Percentiles rank a stretch among this genome's conserved stretches.
Evolutionary conservation across 2,329 filamentous ascomycete species (phyloP).

Genomic region (Fusarium falciforme): DNA sequence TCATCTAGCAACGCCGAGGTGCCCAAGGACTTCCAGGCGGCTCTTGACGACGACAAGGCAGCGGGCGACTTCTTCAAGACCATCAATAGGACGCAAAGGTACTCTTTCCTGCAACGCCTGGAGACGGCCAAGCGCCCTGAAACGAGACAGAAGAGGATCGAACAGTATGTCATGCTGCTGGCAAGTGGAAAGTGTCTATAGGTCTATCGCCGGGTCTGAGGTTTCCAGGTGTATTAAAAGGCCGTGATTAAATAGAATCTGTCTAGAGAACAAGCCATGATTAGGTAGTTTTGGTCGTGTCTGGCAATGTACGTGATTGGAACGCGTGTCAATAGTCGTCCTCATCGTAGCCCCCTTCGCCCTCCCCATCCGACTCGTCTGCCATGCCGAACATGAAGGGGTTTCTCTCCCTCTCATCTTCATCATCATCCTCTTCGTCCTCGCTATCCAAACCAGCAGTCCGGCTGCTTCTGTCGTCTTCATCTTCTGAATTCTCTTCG

Average conservation of each 20-base stretch:
- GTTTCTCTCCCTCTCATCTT: constrained; percentile 36
- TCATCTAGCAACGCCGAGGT: constrained; percentile 59
- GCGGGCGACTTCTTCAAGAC: constrained; percentile 53
- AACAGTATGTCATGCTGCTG: constrained; percentile 54
- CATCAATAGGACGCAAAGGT: constrained; percentile 59
- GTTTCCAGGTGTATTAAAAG: constrained; percentile 8
- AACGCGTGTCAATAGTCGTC: constrained; percentile 20
- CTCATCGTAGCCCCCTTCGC: constrained; percentile 30
- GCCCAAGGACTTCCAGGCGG: constrained; percentile 61
- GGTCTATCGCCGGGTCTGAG: constrained; percentile 38
- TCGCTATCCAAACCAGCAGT: constrained; percentile 32
- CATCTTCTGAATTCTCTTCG: constrained; percentile 5
- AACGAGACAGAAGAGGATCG: constrained; percentile 53
- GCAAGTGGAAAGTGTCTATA: constrained; percentile 40
- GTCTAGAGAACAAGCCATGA: background rate
- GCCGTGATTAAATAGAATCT: background rate
- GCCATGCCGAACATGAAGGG: constrained; percentile 49
- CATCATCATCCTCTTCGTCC: constrained; percentile 33
- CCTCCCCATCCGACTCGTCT: constrained; percentile 47
- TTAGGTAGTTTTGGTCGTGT: background rate
- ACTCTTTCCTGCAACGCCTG: constrained; percentile 58
- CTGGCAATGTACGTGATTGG: background rate
- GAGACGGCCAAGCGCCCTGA: constrained; percentile 54
- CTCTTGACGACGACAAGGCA: constrained; percentile 53
- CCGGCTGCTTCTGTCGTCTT: constrained; percentile 28